Conservation (phyloP, 2,329 filamentous ascomycete species). For the Hypoxylon sp. region DNA sequence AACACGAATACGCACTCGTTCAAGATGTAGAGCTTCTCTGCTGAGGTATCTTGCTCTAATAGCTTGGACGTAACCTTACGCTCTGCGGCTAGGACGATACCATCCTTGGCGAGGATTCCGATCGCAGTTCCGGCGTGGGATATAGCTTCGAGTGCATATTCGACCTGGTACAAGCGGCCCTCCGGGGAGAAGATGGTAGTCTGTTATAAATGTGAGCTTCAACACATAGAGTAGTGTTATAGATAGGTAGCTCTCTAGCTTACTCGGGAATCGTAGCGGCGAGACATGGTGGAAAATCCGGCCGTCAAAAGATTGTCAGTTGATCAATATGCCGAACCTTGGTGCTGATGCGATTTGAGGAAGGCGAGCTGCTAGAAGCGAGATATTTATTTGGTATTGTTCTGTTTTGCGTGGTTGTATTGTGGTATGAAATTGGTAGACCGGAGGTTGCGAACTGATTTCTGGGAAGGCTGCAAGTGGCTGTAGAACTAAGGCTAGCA, state of each 20-base stretch:
- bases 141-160: conserved; percentile 99
- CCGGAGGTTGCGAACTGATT: conserved; percentile 36
- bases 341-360: conserved; percentile 1
- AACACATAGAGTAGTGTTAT: conserved; percentile 38
- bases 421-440: conserved; percentile 17
- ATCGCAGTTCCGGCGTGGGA: conserved; percentile 98
- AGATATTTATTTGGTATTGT: conserved; percentile 9
- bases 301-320: conserved; percentile 28
- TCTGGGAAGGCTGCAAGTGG: conserved; percentile 44
- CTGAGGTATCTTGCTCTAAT: conserved; percentile 98
- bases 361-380: conserved; percentile 11
- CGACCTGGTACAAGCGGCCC: conserved; percentile 97
- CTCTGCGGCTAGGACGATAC: conserved; percentile 97
- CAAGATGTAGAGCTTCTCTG: conserved; percentile 99
- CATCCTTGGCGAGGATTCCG: conserved; percentile 96
- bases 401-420: conserved; percentile 13
- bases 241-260: conserved; percentile 58
- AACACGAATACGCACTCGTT: conserved; percentile 80
- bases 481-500: conserved; percentile 39
- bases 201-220: conserved; percentile 63
- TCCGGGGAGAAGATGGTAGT: conserved; percentile 99
- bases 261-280: conserved; percentile 97
- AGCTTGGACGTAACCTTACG: conserved; percentile 99
- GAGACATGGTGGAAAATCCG: conserved; percentile 78
- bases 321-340: conserved; percentile 10